These are phyloP conservation scores for Orychophragmus violaceus DNA, from an alignment of 345 rosid genomes.

Conservation along the genomic window DNA sequence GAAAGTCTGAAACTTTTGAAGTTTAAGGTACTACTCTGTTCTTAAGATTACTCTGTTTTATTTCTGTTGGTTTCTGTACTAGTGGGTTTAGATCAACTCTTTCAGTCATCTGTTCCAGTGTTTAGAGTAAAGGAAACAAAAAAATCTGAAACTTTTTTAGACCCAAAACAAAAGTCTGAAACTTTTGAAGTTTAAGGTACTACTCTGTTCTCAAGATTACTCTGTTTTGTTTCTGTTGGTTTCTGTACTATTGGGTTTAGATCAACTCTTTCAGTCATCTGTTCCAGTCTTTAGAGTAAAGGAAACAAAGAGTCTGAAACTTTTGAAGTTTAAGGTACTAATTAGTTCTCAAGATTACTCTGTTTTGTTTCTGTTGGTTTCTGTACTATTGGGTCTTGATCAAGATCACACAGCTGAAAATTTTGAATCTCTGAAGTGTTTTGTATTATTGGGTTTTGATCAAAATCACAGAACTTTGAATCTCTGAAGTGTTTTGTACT, in stretches of 20 bases:
- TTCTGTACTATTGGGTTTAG: too few species aligned
- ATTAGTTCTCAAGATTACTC: constrained; percentile 14
- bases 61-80: too few species aligned
- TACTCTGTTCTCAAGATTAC: constrained; percentile 21
- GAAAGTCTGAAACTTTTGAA: not conserved
- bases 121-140: not conserved
- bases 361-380: not conserved
- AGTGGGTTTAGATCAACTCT: too few species aligned
- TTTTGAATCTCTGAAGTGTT: not conserved
- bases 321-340: constrained; percentile 2
- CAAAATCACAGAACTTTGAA: not conserved
- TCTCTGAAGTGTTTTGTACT: too few species aligned
- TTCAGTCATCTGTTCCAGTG: not conserved
- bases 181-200: constrained; percentile 6
- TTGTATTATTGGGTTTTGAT: too few species aligned
- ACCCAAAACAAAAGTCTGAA: too few species aligned
- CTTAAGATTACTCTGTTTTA: too few species aligned
- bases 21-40: constrained; percentile 18
- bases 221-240: too few species aligned
- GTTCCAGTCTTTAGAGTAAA: not conserved
- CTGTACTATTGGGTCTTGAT: not conserved
- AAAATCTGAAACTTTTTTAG: not conserved
- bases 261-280: too few species aligned
- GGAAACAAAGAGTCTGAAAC: not conserved
- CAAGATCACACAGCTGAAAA: not conserved